Evolutionary conservation across 306 rosid genomes (phyloP).

Genomic region (Cucumis hystrix): DNA sequence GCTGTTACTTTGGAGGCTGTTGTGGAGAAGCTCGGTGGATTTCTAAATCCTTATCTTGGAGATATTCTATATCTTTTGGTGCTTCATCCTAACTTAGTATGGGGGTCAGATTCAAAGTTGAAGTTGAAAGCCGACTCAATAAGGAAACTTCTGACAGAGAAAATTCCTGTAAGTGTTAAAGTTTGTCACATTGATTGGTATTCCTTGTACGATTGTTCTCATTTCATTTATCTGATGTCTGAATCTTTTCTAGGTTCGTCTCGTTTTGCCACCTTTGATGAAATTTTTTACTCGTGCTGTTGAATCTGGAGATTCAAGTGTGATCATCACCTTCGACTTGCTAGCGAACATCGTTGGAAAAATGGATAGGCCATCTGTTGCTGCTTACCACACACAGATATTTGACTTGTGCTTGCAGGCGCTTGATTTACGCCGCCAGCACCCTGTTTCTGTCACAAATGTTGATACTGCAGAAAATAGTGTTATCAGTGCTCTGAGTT

Average conservation of each 20-base stretch:
- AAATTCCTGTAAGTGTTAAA: slow-evolving; percentile 58
- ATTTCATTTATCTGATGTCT: slow-evolving; percentile 5
- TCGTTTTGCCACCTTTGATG: slow-evolving; percentile 56
- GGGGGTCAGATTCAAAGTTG: slow-evolving; percentile 44
- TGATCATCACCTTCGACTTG: slow-evolving; percentile 59
- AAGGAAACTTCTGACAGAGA: slow-evolving; percentile 55
- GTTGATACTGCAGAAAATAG: slow-evolving; percentile 51
- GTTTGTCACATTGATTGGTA: not conserved
- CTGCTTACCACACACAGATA: slow-evolving; percentile 49
- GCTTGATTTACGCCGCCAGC: slow-evolving; percentile 68
- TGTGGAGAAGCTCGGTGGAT: slow-evolving; percentile 74
- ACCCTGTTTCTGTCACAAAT: slow-evolving; percentile 41
- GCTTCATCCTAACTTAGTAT: slow-evolving; percentile 43
- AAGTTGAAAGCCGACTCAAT: slow-evolving; percentile 54
- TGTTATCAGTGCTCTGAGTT: slow-evolving; percentile 41
- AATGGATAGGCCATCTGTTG: slow-evolving; percentile 65
- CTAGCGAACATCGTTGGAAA: slow-evolving; percentile 36
- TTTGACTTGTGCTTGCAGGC: slow-evolving; percentile 70
- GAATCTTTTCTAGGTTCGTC: slow-evolving; percentile 53
- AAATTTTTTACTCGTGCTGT: slow-evolving; percentile 39
- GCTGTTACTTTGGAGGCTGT: slow-evolving; percentile 63
- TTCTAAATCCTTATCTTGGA: slow-evolving; percentile 63
- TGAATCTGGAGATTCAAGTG: slow-evolving; percentile 68
- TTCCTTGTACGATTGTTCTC: not conserved
- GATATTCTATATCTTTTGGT: slow-evolving; percentile 55